Evolutionary conservation across 2,329 filamentous ascomycete genomes (phyloP).

Genomic region (Clarireedia homoeocarpa): DNA sequence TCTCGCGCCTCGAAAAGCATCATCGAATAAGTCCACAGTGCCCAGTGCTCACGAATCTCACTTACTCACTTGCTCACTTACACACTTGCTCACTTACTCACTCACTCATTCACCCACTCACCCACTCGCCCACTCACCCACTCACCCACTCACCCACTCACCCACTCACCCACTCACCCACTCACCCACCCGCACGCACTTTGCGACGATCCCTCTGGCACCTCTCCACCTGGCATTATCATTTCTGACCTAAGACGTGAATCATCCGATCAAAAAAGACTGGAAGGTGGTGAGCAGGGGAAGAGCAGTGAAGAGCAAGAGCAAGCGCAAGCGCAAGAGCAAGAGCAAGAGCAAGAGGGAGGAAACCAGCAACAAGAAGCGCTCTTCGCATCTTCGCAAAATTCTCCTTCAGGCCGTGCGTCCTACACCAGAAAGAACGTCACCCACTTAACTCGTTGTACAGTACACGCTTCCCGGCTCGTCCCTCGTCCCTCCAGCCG

Average conservation of each 20-base stretch:
- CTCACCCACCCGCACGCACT: too few relatives aligned
- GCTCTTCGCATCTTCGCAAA: neutral
- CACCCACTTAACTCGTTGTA: neutral
- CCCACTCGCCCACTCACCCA: too few relatives aligned
- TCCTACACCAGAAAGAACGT: neutral
- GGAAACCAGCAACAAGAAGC: neutral
- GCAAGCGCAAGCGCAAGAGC: neutral
- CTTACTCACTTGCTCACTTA: too few relatives aligned
- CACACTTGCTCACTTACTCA: too few relatives aligned
- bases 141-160: too few relatives aligned
- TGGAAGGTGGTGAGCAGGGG: neutral
- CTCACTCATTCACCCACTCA: too few relatives aligned
- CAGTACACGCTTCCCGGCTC: neutral
- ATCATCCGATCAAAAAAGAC: neutral
- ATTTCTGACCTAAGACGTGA: conserved; percentile 9
- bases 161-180: too few relatives aligned
- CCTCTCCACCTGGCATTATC: too few relatives aligned
- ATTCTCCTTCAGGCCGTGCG: neutral
- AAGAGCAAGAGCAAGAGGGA: neutral
- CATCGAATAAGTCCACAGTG: too few relatives aligned
- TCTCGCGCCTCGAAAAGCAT: too few relatives aligned
- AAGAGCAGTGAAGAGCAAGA: neutral
- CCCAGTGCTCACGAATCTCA: too few relatives aligned
- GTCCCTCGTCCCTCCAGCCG: neutral
- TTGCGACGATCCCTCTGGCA: too few relatives aligned